phyloP scores from a whole-genome alignment of 495 filamentous ascomycete species.

The Letharia columbiana region DNA sequence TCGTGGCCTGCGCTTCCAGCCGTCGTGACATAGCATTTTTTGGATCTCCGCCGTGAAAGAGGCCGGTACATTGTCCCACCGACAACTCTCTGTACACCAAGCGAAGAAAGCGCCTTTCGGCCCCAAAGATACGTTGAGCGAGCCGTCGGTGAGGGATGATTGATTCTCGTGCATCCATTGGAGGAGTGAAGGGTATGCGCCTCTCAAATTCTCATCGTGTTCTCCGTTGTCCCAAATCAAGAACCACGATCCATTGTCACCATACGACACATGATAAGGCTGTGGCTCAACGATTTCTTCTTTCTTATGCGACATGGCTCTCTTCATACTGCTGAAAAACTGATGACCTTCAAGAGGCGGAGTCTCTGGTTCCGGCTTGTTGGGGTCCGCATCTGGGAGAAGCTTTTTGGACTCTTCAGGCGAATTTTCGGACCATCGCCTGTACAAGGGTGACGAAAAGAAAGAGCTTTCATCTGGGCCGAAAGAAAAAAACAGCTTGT shows the following conservation, averaged over 20 bases:
- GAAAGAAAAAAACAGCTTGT: neutral
- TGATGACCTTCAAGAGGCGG: neutral
- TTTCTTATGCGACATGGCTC: neutral
- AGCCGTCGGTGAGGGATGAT: neutral
- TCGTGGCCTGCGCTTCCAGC: neutral
- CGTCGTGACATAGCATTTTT: slow-evolving; percentile 1
- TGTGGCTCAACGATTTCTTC: neutral
- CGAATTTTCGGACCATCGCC: slow-evolving; percentile 1
- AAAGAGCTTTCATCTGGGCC: neutral
- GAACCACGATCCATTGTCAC: slow-evolving; percentile 1
- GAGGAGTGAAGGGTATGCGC: neutral
- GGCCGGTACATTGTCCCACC: neutral
- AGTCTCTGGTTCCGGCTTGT: neutral
- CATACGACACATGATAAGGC: neutral
- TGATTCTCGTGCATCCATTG: slow-evolving; percentile 5
- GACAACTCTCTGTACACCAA: neutral
- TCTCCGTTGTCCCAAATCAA: neutral
- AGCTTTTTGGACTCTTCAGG: neutral
- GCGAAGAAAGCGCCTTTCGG: neutral
- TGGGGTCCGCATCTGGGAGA: neutral
- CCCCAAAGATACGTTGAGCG: neutral
- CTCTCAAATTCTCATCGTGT: neutral
- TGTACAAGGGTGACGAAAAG: neutral
- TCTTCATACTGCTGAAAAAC: neutral
- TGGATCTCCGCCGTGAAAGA: neutral